Base-by-base conservation (phyloP, 192 early-diverging fungal genomes). In the Coemansia furcata region DNA sequence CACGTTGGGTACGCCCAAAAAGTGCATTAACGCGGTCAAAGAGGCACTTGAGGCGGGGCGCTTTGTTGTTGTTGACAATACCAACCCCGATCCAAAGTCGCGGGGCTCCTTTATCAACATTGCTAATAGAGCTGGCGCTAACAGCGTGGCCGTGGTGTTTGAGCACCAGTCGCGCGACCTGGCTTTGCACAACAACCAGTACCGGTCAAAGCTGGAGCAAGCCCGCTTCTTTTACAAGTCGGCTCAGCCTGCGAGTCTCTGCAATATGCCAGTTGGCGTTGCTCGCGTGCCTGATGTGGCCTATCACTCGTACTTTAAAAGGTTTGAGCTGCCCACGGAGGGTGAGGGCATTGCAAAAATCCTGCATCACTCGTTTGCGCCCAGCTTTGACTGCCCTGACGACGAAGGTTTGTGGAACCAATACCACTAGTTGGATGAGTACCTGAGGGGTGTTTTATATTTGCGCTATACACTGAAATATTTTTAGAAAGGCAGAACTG, bases 41-140 rank as follows among this genome's bases (percentile, higher is more conserved):
- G 65, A 84, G 19, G 84, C 85, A 7, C 65, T 98, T 10, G 33
- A 65, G 19, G 60, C 67, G 15, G 84, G 86, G 4, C 78, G 84
- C 38, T 73, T 78, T 1, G 90, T 91, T 6, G 91, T 95, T 10
- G 86, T 98, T 14, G 95, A 88, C 80, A 88, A 85, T 72, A 98
- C 95, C 4, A 98, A 95, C 62, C 87, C 92, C 0, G 89, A 88
- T 36, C 50, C 58, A 9, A 68, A 72, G 5, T 77, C 89, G 1
- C 86, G 96, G 4, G 74, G 72, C 33, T 36, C 76, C 8, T 98
- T 93, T 73, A 69, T 95, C 12, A 69, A 63, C 0, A 50, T 91
- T 6, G 94, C 94, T 4, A 83, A 84, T 47, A 65, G 75, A 4
- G 39, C 43, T 23, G 69, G 73, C 29, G 71, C 65, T 8, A 30